phyloP scores from a whole-genome alignment of 768 basidiomycete species.

The Dentipellis sp. region DNA sequence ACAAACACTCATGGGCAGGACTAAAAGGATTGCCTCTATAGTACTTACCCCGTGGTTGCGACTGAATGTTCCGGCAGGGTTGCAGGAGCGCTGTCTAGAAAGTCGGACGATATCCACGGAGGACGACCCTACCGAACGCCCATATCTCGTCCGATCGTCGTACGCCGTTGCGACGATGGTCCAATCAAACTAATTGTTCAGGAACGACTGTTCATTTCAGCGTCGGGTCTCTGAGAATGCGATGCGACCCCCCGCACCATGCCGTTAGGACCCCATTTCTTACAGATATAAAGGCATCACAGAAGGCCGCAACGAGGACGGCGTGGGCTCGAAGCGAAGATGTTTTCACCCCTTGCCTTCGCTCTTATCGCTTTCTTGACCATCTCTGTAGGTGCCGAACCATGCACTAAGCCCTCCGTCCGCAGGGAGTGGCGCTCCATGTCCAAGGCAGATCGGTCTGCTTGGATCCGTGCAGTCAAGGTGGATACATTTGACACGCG shows the following conservation, averaged over 20 bases:
- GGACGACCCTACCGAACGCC: too few species aligned
- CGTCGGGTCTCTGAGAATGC: too few species aligned
- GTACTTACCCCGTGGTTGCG: too few species aligned
- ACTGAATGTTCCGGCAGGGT: too few species aligned
- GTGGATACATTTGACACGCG: background rate
- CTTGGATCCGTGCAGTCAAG: slow-evolving; percentile 19
- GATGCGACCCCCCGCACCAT: background rate
- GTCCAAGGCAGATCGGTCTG: slow-evolving; percentile 8
- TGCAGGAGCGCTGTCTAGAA: too few species aligned
- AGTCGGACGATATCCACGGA: too few species aligned
- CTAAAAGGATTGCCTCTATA: too few species aligned
- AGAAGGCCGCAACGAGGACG: background rate
- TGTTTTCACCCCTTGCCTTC: background rate
- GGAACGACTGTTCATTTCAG: too few species aligned
- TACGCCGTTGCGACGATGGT: too few species aligned
- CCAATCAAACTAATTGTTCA: too few species aligned
- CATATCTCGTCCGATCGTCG: too few species aligned
- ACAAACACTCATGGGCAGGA: too few species aligned
- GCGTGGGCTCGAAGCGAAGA: background rate
- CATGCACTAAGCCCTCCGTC: slow-evolving; percentile 13
- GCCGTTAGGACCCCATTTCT: background rate
- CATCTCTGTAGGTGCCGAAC: background rate
- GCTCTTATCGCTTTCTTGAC: background rate
- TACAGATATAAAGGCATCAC: background rate
- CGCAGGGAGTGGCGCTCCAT: slow-evolving; percentile 19